Evolutionary conservation across 352 stramenopile species (phyloP).

Genomic region (Phytophthora boehmeriae): DNA sequence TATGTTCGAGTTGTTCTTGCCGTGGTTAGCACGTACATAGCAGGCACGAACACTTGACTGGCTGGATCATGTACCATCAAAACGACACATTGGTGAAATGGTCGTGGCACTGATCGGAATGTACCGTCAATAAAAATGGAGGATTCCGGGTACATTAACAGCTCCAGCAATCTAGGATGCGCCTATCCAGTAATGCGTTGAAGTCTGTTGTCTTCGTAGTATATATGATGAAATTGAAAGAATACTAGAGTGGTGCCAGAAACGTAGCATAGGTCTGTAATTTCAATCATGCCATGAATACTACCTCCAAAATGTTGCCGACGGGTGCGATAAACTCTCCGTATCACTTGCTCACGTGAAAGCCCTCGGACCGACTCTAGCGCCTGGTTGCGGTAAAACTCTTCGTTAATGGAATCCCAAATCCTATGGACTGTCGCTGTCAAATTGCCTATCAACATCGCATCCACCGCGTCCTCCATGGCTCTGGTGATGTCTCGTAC

Average conservation of each 20-base stretch:
- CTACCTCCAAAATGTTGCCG: neutral
- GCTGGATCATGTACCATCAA: neutral
- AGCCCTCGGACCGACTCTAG: neutral
- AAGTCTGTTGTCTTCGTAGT: neutral
- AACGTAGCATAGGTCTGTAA: neutral
- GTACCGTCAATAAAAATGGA: neutral
- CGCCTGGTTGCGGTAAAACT: neutral
- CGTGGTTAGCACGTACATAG: no score
- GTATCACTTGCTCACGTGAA: neutral
- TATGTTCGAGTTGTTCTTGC: no score
- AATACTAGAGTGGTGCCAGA: neutral
- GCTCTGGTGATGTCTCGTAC: no score
- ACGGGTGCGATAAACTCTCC: neutral
- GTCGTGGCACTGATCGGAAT: neutral
- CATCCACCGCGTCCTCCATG: no score
- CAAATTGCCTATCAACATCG: no score
- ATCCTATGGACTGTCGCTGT: neutral
- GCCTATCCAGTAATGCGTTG: neutral
- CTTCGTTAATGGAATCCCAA: neutral
- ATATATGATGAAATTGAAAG: constrained; percentile 7
- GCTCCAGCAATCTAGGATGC: neutral
- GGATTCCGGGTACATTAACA: neutral
- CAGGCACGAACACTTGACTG: no score
- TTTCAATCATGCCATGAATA: neutral
- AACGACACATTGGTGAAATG: constrained; percentile 1